Conservation (phyloP, 2,329 filamentous ascomycete genomes). For the Penicillium corylophilum region DNA sequence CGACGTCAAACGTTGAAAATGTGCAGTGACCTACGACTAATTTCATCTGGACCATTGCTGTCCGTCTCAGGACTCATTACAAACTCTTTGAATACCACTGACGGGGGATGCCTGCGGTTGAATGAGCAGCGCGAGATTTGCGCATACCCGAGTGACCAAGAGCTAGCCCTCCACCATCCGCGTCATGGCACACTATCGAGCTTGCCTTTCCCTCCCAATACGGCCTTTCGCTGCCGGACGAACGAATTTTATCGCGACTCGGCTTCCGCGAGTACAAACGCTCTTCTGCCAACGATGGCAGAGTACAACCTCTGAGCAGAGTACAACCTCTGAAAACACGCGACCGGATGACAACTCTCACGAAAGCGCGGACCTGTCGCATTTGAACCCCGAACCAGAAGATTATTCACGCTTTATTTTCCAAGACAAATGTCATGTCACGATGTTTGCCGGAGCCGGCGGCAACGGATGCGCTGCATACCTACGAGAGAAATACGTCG, state of each 20-base stretch:
- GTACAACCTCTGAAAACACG: constrained; percentile 13
- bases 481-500: constrained; percentile 82
- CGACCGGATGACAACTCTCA: constrained; percentile 10
- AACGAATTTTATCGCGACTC: constrained; percentile 11
- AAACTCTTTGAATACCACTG: background rate
- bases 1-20: constrained; percentile 1
- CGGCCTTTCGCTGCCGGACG: constrained; percentile 17
- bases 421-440: constrained; percentile 78
- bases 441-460: constrained; percentile 73
- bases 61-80: background rate
- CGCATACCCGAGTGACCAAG: constrained; percentile 11
- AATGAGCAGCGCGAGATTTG: background rate
- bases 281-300: constrained; percentile 22
- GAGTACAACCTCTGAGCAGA: constrained; percentile 25
- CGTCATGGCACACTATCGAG: constrained; percentile 16
- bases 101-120: background rate
- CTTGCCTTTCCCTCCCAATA: constrained; percentile 7
- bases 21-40: background rate
- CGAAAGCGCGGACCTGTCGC: constrained; percentile 43
- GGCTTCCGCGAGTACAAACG: constrained; percentile 9
- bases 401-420: constrained; percentile 84
- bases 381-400: constrained; percentile 76
- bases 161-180: constrained; percentile 7
- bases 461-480: constrained; percentile 95
- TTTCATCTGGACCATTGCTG: background rate